Conservation (phyloP, 768 basidiomycete species). For the Calocera cornea region DNA sequence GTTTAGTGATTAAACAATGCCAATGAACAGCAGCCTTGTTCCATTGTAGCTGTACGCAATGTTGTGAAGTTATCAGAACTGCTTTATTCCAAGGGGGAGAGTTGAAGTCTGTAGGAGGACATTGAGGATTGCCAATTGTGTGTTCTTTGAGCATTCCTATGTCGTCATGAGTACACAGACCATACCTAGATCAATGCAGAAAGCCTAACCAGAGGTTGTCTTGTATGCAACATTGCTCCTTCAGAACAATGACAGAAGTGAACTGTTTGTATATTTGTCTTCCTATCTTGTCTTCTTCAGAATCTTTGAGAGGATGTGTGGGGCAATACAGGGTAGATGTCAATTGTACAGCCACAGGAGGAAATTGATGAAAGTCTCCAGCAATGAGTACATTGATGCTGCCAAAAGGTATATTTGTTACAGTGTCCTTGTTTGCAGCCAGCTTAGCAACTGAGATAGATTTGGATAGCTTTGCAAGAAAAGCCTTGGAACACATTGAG, state of each 20-base stretch:
- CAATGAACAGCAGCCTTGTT: constrained; percentile 21
- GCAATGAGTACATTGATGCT: constrained; percentile 30
- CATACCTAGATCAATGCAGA: constrained; percentile 21
- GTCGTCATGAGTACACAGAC: constrained; percentile 19
- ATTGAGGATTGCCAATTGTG: too few species aligned
- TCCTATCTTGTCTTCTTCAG: constrained; percentile 15
- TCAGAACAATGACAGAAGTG: constrained; percentile 26
- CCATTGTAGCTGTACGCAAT: constrained; percentile 26
- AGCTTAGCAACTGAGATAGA: constrained; percentile 9
- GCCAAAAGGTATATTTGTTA: background rate
- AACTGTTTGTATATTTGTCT: constrained; percentile 22
- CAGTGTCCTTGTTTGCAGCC: background rate
- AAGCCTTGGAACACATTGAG: constrained; percentile 25
- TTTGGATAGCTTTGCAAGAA: constrained; percentile 19
- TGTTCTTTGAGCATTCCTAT: constrained; percentile 15
- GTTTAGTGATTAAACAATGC: constrained; percentile 18
- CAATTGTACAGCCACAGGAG: constrained; percentile 22
- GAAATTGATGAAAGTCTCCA: constrained; percentile 37
- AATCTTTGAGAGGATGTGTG: background rate
- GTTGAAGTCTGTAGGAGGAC: constrained; percentile 21
- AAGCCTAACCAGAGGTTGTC: constrained; percentile 25
- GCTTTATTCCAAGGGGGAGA: constrained; percentile 25
- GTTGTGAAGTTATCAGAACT: constrained; percentile 28
- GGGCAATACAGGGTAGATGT: background rate
- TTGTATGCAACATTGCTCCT: constrained; percentile 25